phyloP scores from a whole-genome alignment of 1,139 yeast species.

The Scheffersomyces stambukii region DNA sequence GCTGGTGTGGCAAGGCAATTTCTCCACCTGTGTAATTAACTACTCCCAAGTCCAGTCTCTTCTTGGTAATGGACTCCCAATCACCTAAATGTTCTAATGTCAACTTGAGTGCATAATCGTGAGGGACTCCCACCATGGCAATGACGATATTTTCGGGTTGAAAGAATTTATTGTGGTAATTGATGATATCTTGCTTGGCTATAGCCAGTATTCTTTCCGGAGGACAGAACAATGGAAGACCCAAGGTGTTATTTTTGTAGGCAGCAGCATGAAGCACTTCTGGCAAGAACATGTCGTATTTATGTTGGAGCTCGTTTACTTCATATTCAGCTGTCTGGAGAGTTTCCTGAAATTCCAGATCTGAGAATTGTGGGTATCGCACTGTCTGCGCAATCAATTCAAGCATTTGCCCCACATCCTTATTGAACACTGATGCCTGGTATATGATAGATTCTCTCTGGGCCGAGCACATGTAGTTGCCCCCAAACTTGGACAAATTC shows the following conservation, averaged over 20 bases:
- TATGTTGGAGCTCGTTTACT: conserved; percentile 72
- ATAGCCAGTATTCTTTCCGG: conserved; percentile 59
- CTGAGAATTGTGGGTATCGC: conserved; percentile 60
- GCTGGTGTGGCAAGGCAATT: conserved; percentile 59
- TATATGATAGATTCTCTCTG: conserved; percentile 89
- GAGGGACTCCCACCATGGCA: conserved; percentile 84
- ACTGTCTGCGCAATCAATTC: conserved; percentile 78
- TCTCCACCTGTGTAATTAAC: conserved; percentile 81
- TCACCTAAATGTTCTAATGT: conserved; percentile 64
- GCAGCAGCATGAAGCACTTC: conserved; percentile 86
- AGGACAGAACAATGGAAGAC: conserved; percentile 84
- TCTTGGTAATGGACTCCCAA: conserved; percentile 35
- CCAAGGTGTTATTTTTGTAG: conserved; percentile 66
- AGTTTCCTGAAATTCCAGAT: conserved; percentile 71
- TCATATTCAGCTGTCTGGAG: conserved; percentile 76
- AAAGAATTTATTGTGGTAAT: conserved; percentile 65
- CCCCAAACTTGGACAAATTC: conserved; percentile 76
- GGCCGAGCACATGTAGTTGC: conserved; percentile 91
- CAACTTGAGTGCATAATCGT: conserved; percentile 62
- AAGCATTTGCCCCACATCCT: conserved; percentile 81
- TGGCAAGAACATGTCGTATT: conserved; percentile 84
- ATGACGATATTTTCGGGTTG: conserved; percentile 82
- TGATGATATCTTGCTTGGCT: conserved; percentile 47
- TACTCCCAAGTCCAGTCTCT: conserved; percentile 32
- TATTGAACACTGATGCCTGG: conserved; percentile 91